These are phyloP conservation scores for Wolfiporia cocos DNA, from an alignment of 1,284 basidiomycete genomes.

Conservation along the genomic window DNA sequence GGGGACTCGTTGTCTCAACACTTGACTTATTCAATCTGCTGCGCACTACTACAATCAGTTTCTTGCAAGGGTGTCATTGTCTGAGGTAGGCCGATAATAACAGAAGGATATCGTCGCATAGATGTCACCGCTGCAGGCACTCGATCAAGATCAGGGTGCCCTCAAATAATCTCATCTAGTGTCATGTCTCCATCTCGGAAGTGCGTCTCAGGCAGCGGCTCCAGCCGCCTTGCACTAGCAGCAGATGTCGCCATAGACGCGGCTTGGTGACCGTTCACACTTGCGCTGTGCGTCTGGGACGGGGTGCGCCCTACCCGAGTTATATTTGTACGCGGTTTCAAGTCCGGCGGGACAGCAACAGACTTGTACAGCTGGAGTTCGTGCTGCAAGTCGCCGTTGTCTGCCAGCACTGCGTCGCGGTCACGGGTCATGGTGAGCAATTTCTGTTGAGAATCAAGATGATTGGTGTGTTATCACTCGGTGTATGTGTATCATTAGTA, in stretches of 20 bases:
- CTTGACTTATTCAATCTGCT: too few relatives aligned
- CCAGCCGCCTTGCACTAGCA: slow-evolving; percentile 3
- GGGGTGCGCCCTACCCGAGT: slow-evolving; percentile 57
- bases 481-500: too few relatives aligned
- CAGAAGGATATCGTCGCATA: not conserved
- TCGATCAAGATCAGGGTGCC: not conserved
- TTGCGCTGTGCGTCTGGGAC: slow-evolving; percentile 40
- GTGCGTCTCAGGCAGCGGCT: slow-evolving; percentile 13
- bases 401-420: slow-evolving; percentile 39
- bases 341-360: slow-evolving; percentile 46
- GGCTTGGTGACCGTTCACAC: slow-evolving; percentile 17
- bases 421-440: slow-evolving; percentile 48
- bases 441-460: too few relatives aligned
- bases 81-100: too few relatives aligned
- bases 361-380: slow-evolving; percentile 71
- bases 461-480: too few relatives aligned
- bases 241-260: not conserved
- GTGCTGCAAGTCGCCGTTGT: slow-evolving; percentile 48
- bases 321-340: slow-evolving; percentile 56
- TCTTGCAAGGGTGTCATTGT: too few relatives aligned
- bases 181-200: slow-evolving; percentile 41
- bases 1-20: not conserved
- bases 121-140: too few relatives aligned
- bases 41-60: too few relatives aligned
- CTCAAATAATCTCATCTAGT: slow-evolving; percentile 45